Evolutionary conservation across 306 rosid genomes (phyloP).

Genomic region (Styphnolobium japonicum): DNA sequence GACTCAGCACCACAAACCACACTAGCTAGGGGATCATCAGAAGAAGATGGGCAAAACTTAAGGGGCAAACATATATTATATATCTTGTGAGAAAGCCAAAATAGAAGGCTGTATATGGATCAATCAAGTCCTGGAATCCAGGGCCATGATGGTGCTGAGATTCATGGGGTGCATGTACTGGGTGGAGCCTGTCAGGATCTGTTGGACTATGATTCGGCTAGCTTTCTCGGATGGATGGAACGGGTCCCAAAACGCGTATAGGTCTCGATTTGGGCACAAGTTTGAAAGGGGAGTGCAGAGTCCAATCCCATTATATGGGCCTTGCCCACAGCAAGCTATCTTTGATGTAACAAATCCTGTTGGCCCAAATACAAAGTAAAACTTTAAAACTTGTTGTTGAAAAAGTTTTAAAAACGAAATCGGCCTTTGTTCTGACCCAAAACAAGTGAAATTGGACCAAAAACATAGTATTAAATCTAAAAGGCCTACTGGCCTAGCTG

Average conservation of each 20-base stretch:
- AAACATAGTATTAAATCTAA: neutral
- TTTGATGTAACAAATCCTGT: constrained; percentile 62
- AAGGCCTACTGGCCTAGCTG: neutral
- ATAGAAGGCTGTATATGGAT: neutral
- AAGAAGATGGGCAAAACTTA: neutral
- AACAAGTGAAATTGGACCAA: neutral
- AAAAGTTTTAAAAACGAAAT: neutral
- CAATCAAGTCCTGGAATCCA: constrained; percentile 38
- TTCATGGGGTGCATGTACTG: constrained; percentile 71
- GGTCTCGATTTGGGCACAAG: constrained; percentile 61
- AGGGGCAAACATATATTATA: neutral
- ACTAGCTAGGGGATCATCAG: neutral
- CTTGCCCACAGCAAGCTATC: constrained; percentile 84
- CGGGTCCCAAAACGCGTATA: constrained; percentile 74
- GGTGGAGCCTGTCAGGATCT: constrained; percentile 49
- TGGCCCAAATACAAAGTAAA: neutral
- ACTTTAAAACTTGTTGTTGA: neutral
- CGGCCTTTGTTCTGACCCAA: neutral
- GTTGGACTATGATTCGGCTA: constrained; percentile 50
- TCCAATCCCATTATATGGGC: constrained; percentile 76
- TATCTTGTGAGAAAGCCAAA: neutral
- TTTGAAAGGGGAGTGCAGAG: constrained; percentile 61
- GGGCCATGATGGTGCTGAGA: constrained; percentile 57
- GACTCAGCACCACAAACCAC: neutral
- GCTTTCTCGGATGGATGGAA: constrained; percentile 83